Conservation (phyloP, 495 filamentous ascomycete species). For the Glutinoglossum americanum region DNA sequence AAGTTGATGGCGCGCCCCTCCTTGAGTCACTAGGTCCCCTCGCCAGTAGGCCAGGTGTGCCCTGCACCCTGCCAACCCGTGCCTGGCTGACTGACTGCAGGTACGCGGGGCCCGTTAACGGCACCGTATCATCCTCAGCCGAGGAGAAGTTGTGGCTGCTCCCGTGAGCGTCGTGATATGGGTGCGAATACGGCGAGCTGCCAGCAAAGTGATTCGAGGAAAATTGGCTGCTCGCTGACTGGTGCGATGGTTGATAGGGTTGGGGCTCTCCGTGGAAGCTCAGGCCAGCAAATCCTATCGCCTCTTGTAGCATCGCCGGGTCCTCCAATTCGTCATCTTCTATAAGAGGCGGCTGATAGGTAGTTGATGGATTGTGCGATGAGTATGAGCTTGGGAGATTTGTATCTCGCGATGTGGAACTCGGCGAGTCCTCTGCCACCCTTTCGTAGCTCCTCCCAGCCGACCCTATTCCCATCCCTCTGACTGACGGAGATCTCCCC, state of each 20-base stretch:
- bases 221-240: background rate
- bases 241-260: background rate
- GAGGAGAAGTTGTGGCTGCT: background rate
- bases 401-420: constrained; percentile 11
- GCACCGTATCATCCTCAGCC: constrained; percentile 11
- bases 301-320: constrained; percentile 18
- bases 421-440: constrained; percentile 18
- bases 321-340: constrained; percentile 17
- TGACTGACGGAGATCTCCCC: constrained; percentile 7
- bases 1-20: constrained; percentile 12
- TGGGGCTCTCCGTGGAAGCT: constrained; percentile 15
- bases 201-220: background rate
- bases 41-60: constrained; percentile 41
- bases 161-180: background rate
- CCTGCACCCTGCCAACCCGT: constrained; percentile 7
- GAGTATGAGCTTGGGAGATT: constrained; percentile 2
- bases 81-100: constrained; percentile 12
- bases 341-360: constrained; percentile 11
- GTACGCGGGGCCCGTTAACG: constrained; percentile 16
- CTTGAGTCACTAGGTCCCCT: constrained; percentile 21
- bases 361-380: constrained; percentile 6
- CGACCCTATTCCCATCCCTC: constrained; percentile 5
- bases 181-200: constrained; percentile 1
- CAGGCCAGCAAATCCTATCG: constrained; percentile 17
- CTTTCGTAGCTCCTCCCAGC: constrained; percentile 15